phyloP scores from a whole-genome alignment of 2,329 filamentous ascomycete species.

The Pestalotiopsis sp. region DNA sequence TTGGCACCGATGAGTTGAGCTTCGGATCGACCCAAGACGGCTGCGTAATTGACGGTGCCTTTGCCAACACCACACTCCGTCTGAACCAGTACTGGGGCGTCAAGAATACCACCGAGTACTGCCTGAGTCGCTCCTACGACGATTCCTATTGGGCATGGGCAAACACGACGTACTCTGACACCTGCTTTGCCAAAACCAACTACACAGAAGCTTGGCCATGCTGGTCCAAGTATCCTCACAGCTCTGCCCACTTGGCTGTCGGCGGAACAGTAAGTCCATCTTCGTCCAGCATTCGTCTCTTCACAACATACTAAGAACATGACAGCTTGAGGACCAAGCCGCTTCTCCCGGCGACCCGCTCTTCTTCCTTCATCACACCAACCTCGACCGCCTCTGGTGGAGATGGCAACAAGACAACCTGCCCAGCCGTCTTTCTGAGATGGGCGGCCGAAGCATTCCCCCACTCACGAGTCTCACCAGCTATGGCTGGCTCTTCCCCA shows the following conservation, averaged over 20 bases:
- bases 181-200: slow-evolving; percentile 8
- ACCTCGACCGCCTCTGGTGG: slow-evolving; percentile 29
- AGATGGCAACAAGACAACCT: slow-evolving; percentile 6
- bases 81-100: neutral
- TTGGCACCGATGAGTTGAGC: neutral
- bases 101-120: neutral
- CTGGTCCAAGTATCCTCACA: slow-evolving; percentile 4
- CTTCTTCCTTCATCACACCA: slow-evolving; percentile 32
- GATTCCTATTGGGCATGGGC: neutral
- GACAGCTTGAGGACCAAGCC: slow-evolving; percentile 3
- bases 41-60: neutral
- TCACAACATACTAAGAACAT: neutral
- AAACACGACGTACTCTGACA: slow-evolving; percentile 4
- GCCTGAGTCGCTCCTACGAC: neutral
- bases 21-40: neutral
- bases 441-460: slow-evolving; percentile 7
- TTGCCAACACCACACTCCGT: slow-evolving; percentile 1
- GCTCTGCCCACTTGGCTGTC: neutral
- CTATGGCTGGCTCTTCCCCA: neutral
- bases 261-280: slow-evolving; percentile 2
- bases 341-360: slow-evolving; percentile 27
- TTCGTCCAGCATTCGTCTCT: neutral
- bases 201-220: slow-evolving; percentile 8
- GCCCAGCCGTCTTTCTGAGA: neutral
- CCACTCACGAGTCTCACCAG: neutral